phyloP scores from a whole-genome alignment of 768 basidiomycete species.

The Leccinum rimulosum region DNA sequence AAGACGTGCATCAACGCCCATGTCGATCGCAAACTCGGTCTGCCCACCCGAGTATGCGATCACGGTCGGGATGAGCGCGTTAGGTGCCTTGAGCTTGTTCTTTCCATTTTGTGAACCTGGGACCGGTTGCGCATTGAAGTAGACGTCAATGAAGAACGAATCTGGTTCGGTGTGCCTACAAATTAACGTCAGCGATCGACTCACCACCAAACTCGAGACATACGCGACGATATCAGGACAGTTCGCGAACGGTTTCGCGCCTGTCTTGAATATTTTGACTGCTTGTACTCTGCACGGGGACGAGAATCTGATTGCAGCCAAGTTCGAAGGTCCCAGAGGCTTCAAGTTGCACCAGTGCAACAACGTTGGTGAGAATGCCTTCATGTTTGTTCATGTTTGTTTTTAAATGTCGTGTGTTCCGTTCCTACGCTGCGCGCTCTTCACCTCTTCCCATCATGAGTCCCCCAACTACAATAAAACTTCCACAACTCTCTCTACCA shows the following conservation, averaged over 20 bases:
- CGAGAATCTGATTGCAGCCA: slow-evolving; percentile 73
- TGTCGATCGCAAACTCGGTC: slow-evolving; percentile 64
- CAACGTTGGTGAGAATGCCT: slow-evolving; percentile 31
- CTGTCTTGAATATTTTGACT: slow-evolving; percentile 68
- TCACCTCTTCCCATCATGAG: slow-evolving; percentile 36
- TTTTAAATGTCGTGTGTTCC: background rate
- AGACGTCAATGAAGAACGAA: slow-evolving; percentile 71
- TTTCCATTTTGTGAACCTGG: slow-evolving; percentile 42
- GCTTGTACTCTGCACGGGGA: slow-evolving; percentile 65
- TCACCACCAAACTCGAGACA: slow-evolving; percentile 20
- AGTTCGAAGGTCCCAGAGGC: slow-evolving; percentile 52
- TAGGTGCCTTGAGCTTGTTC: slow-evolving; percentile 62
- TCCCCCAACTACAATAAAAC: slow-evolving; percentile 52
- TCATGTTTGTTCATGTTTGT: slow-evolving; percentile 18
- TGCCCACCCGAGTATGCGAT: slow-evolving; percentile 71
- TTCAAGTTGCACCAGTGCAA: slow-evolving; percentile 67
- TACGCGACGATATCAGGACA: slow-evolving; percentile 64
- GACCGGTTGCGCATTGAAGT: slow-evolving; percentile 67
- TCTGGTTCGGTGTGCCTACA: slow-evolving; percentile 66
- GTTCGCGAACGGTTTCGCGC: slow-evolving; percentile 57
- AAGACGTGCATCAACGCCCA: slow-evolving; percentile 61
- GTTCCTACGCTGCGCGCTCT: background rate
- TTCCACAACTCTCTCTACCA: slow-evolving; percentile 43
- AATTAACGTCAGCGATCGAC: slow-evolving; percentile 1
- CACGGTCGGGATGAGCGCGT: slow-evolving; percentile 68